Evolutionary conservation across 805 yeast species (phyloP).

Genomic region (Candida easanensis): DNA sequence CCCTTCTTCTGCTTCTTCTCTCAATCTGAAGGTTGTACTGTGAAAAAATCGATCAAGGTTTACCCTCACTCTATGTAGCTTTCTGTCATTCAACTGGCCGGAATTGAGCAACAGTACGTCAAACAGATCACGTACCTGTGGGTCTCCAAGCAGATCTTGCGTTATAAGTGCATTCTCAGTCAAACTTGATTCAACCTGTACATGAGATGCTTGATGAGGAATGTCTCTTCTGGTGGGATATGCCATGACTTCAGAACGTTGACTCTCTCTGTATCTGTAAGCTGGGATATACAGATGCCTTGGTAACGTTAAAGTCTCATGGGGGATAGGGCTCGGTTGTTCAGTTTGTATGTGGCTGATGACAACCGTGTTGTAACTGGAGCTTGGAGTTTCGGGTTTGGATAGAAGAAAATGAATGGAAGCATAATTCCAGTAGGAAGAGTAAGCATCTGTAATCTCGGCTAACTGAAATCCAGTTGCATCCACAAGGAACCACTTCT

Average conservation of each 20-base stretch:
- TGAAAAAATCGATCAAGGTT: background rate
- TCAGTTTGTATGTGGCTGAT: background rate
- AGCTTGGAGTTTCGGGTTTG: background rate
- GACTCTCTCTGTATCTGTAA: too few relatives aligned
- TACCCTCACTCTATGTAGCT: background rate
- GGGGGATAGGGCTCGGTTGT: too few relatives aligned
- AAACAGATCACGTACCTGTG: background rate
- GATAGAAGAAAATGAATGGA: slow-evolving; percentile 5
- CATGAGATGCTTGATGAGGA: background rate
- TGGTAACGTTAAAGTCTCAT: too few relatives aligned
- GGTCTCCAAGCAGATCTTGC: slow-evolving; percentile 1
- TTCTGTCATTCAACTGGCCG: background rate
- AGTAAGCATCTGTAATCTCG: background rate
- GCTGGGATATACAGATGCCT: too few relatives aligned
- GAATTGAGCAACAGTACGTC: background rate
- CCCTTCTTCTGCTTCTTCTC: too few relatives aligned
- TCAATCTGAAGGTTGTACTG: background rate
- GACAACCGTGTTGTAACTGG: background rate
- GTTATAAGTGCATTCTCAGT: slow-evolving; percentile 3
- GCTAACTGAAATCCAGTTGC: slow-evolving; percentile 8
- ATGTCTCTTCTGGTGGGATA: background rate
- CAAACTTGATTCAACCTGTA: slow-evolving; percentile 3
- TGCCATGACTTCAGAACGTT: too few relatives aligned
- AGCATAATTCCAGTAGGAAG: background rate
- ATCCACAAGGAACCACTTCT: slow-evolving; percentile 6